Evolutionary conservation across 2,329 filamentous ascomycete genomes (phyloP), one percentile per base, ranked within the genome.

Genomic region (Emmonsiellopsis sp.): DNA sequence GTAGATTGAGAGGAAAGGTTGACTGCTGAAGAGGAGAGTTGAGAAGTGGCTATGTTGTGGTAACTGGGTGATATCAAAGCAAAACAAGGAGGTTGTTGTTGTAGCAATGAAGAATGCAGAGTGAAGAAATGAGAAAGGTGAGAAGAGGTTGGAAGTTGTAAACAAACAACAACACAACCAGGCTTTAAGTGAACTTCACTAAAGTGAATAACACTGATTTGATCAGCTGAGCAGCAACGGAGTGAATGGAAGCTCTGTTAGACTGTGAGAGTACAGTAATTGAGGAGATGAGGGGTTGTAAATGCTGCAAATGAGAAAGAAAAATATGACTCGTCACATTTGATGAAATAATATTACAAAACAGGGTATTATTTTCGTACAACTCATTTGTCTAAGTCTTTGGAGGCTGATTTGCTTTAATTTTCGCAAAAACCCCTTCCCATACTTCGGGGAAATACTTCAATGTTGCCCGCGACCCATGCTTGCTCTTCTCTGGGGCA

Each of bases 381-480:
- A 46, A 26, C 3, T 26, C 20, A 26, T 26, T n/a, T n/a, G n/a
- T n/a, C n/a, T n/a, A n/a, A n/a, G n/a, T n/a, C 20, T 26, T 26
- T 26, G 3, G 5, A 26, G 20, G 20, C 20, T 5, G 20, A 38
- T 51, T 55, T 26, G 51, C 11, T 50, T 67, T 70, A 35, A 76
- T 71, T 51, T 67, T 64, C 53, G 65, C 63, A 56, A 69, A 74
- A 32, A 76, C 69, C 55, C 65, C 61, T 37, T 67, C 67, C 73
- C 73, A 76, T 20, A 73, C 56, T 41, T 73, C 71, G 11, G 73
- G 73, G 53, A 67, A 72, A 51, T 71, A 73, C 5, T 64, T 68
- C 10, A 66, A 60, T 0, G 73, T 70, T 20, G 66, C 56, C 40
- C 34, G 37, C 46, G 60, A 64, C 7, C 70, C 70, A n/a, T 66